Percentiles rank a stretch among this genome's conserved stretches.
Conservation (phyloP, 805 yeast species). For the Saccharomycopsis amapae region DNA sequence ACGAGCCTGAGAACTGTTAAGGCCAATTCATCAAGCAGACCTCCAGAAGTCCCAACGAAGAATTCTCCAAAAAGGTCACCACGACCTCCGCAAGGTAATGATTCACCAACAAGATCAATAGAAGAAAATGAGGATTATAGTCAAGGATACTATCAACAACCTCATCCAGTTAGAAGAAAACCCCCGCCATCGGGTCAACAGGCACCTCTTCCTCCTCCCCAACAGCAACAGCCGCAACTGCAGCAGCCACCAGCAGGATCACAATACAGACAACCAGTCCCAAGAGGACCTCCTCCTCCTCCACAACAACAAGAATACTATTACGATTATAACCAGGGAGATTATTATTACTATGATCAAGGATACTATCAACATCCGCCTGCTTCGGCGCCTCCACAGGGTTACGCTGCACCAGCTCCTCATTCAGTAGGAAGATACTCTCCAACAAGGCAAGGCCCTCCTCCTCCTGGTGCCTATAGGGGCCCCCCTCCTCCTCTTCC, state of each 20-base stretch:
- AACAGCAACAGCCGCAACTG: neutral
- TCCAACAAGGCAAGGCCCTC: slow-evolving; percentile 16
- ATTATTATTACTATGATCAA: neutral
- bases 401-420: slow-evolving; percentile 19
- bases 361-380: slow-evolving; percentile 13
- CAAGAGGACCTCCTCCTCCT: slow-evolving; percentile 9
- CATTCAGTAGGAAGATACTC: slow-evolving; percentile 7
- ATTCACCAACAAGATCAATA: slow-evolving; percentile 13
- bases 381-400: slow-evolving; percentile 23
- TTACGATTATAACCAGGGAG: slow-evolving; percentile 6
- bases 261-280: no score
- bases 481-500: slow-evolving; percentile 13
- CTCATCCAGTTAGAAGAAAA: neutral
- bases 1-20: no score
- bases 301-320: slow-evolving; percentile 20
- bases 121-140: neutral
- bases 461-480: slow-evolving; percentile 8
- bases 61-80: neutral
- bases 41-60: neutral
- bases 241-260: slow-evolving; percentile 5
- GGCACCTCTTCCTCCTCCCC: neutral
- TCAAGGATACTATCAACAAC: neutral
- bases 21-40: no score
- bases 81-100: slow-evolving; percentile 9
- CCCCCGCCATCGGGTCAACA: slow-evolving; percentile 16